A percentile compares a stretch with the other conserved stretches of the same genome.
Conservation (phyloP, 2,329 filamentous ascomycete species). For the Aspergillus sp. region DNA sequence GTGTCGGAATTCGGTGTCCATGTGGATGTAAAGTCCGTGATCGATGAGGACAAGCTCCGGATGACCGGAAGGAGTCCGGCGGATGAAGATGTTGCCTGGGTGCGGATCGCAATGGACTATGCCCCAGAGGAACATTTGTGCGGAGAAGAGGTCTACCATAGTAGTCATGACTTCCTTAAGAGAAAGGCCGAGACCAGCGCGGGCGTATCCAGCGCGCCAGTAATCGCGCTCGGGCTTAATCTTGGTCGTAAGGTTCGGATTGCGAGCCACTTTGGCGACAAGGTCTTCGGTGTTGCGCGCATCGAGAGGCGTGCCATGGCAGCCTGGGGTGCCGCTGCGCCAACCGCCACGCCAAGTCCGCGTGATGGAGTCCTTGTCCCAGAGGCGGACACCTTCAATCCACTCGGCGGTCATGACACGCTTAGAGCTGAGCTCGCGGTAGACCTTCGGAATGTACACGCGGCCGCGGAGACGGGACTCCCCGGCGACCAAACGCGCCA, state of each 20-base stretch:
- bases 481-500: slow-evolving; percentile 72
- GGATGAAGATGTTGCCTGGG: slow-evolving; percentile 95
- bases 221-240: slow-evolving; percentile 78
- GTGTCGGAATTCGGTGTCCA: slow-evolving; percentile 78
- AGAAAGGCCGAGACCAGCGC: slow-evolving; percentile 80
- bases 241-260: slow-evolving; percentile 43
- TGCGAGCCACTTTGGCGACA: slow-evolving; percentile 25
- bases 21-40: slow-evolving; percentile 92
- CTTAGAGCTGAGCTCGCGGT: slow-evolving; percentile 77
- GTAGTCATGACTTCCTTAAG: slow-evolving; percentile 91
- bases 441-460: slow-evolving; percentile 86
- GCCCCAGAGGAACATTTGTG: slow-evolving; percentile 97
- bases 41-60: slow-evolving; percentile 94
- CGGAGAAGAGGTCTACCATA: slow-evolving; percentile 95
- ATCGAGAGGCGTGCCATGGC: slow-evolving; percentile 66
- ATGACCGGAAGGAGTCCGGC: slow-evolving; percentile 76
- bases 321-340: slow-evolving; percentile 75
- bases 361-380: slow-evolving; percentile 84
- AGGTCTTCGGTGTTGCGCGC: slow-evolving; percentile 52
- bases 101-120: slow-evolving; percentile 96
- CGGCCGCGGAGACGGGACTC: slow-evolving; percentile 76
- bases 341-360: slow-evolving; percentile 76
- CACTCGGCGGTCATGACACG: slow-evolving; percentile 93
- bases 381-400: slow-evolving; percentile 92
- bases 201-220: slow-evolving; percentile 72